A percentile compares a stretch with the other conserved stretches of the same genome.
Evolutionary conservation across 2,329 filamentous ascomycete species (phyloP).

Genomic region (Claviceps monticola): DNA sequence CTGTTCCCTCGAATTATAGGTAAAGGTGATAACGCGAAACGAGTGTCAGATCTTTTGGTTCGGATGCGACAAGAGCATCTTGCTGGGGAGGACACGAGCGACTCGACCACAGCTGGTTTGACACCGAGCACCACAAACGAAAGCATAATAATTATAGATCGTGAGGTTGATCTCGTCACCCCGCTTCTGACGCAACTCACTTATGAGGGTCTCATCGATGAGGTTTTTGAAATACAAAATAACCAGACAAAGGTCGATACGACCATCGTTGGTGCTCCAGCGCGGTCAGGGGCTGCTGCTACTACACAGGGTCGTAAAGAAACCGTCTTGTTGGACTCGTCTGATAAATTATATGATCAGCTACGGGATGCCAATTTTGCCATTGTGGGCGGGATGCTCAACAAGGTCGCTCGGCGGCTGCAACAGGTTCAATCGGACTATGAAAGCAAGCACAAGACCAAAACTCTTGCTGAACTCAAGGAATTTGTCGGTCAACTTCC

Average conservation of each 20-base stretch:
- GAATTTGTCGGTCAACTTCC: conserved; percentile 93
- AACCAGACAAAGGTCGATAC: conserved; percentile 90
- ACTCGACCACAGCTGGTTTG: conserved; percentile 49
- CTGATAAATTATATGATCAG: conserved; percentile 77
- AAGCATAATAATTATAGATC: conserved; percentile 86
- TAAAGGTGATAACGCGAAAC: conserved; percentile 88
- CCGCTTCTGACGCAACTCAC: conserved; percentile 87
- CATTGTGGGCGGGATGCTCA: conserved; percentile 76
- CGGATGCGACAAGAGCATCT: conserved; percentile 85
- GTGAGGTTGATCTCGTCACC: conserved; percentile 87
- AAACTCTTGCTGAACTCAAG: conserved; percentile 79
- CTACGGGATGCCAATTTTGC: conserved; percentile 90
- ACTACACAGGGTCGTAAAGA: conserved; percentile 56
- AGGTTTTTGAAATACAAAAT: conserved; percentile 80
- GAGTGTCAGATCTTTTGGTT: conserved; percentile 70
- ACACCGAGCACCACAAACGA: conserved; percentile 80
- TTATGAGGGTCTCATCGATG: conserved; percentile 91
- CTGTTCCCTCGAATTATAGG: conserved; percentile 90
- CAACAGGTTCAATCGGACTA: conserved; percentile 75
- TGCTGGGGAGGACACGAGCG: conserved; percentile 60
- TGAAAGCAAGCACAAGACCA: conserved; percentile 76
- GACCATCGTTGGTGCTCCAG: conserved; percentile 66
- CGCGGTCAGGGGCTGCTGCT: conserved; percentile 44
- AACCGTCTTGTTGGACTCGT: conserved; percentile 78
- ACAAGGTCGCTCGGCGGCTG: conserved; percentile 78